Percentiles rank a stretch among this genome's conserved stretches.
Conservation (phyloP, 73 alveolate species). For the Paramecium primaurelia region DNA sequence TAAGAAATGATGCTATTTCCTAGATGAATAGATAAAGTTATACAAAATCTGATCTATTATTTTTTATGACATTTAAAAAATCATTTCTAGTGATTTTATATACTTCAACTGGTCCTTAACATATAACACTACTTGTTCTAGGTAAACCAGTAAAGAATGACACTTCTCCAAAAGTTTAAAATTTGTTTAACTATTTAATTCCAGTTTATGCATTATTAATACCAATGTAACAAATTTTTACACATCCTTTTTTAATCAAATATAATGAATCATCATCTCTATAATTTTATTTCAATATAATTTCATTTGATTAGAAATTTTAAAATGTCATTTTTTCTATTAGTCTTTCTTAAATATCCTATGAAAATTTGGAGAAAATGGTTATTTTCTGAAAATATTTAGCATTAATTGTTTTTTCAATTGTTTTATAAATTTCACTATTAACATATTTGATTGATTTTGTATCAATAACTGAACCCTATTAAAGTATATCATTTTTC, state of each 20-base stretch:
- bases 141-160: constrained; percentile 23
- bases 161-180: constrained; percentile 23
- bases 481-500: neutral
- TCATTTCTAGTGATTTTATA: constrained; percentile 16
- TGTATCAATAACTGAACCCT: neutral
- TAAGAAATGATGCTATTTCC: neutral
- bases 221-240: neutral
- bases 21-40: neutral
- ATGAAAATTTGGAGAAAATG: neutral
- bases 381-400: neutral
- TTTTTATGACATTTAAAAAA: neutral
- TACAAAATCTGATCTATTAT: neutral
- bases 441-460: neutral
- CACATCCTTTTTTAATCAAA: neutral
- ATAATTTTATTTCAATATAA: neutral
- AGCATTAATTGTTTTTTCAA: neutral
- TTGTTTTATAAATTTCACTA: neutral
- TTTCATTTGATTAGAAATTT: neutral
- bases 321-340: neutral
- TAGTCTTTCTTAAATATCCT: neutral
- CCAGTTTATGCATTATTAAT: neutral
- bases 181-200: neutral
- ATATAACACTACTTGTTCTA: constrained; percentile 29
- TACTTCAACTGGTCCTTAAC: constrained; percentile 9
- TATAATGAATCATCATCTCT: neutral